A percentile compares a stretch with the other conserved stretches of the same genome.
Evolutionary conservation across 2,329 filamentous ascomycete species (phyloP).

Genomic region (Graphium sp.): DNA sequence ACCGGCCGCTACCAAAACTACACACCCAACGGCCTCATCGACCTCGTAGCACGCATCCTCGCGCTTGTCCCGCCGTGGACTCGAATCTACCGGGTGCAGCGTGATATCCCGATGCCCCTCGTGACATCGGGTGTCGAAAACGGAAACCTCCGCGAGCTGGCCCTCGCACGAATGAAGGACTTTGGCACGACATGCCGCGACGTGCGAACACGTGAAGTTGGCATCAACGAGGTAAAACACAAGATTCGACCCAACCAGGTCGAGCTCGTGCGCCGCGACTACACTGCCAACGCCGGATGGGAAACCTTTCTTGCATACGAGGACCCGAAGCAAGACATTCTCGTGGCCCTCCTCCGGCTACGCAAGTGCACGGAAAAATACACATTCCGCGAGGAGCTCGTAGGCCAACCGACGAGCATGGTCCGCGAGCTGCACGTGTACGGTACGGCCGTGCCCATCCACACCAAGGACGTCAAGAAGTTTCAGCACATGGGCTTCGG

Average conservation of each 20-base stretch:
- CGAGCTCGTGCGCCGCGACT: conserved; percentile 86
- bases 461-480: conserved; percentile 85
- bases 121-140: conserved; percentile 99
- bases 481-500: conserved; percentile 98
- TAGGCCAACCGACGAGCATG: conserved; percentile 73
- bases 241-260: conserved; percentile 95
- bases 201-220: conserved; percentile 88
- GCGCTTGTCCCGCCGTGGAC: conserved; percentile 95
- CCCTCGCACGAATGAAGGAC: conserved; percentile 95
- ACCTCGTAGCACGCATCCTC: conserved; percentile 89
- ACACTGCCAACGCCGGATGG: conserved; percentile 91
- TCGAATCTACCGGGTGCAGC: conserved; percentile 92
- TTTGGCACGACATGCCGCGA: conserved; percentile 95
- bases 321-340: conserved; percentile 94
- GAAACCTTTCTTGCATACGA: conserved; percentile 97
- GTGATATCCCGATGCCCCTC: conserved; percentile 98
- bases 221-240: conserved; percentile 97
- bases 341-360: conserved; percentile 77
- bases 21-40: conserved; percentile 89
- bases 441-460: conserved; percentile 90
- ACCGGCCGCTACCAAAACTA: conserved; percentile 98
- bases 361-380: conserved; percentile 84
- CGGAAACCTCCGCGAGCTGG: conserved; percentile 84
- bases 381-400: conserved; percentile 80
- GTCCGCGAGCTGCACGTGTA: conserved; percentile 95